Evolutionary conservation across 441 rosid species (phyloP).

Genomic region (Euphorbia celastroides): DNA sequence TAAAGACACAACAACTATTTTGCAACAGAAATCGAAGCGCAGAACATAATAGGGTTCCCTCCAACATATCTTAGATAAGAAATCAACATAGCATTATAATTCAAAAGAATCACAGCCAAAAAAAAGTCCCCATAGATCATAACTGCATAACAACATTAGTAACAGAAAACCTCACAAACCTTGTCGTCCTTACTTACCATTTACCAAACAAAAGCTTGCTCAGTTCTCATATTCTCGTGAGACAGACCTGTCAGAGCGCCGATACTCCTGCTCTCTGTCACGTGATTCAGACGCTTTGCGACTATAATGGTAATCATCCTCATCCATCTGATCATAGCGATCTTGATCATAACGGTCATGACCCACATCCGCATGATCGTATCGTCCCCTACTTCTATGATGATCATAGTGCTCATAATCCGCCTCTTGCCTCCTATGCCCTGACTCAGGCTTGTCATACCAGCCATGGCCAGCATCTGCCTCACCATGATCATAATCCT

Average conservation of each 20-base stretch:
- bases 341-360: constrained; percentile 58
- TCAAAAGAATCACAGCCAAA: not conserved
- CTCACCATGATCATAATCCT: constrained; percentile 52
- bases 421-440: constrained; percentile 38
- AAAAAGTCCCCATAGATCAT: not conserved
- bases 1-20: too few species aligned
- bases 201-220: constrained; percentile 2
- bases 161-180: not conserved
- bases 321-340: constrained; percentile 54
- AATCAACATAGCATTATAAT: not conserved
- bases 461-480: constrained; percentile 52
- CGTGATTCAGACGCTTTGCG: constrained; percentile 29
- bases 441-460: constrained; percentile 48
- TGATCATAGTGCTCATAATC: constrained; percentile 51
- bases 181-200: not conserved
- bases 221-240: constrained; percentile 27
- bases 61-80: not conserved
- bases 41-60: not conserved
- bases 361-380: constrained; percentile 35
- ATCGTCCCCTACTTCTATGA: constrained; percentile 39
- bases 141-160: not conserved
- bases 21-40: not conserved
- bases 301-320: constrained; percentile 43
- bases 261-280: constrained; percentile 31
- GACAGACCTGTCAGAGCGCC: constrained; percentile 25